Conservation (phyloP, 2,329 filamentous ascomycete species). For the Tolypocladium amazonense region DNA sequence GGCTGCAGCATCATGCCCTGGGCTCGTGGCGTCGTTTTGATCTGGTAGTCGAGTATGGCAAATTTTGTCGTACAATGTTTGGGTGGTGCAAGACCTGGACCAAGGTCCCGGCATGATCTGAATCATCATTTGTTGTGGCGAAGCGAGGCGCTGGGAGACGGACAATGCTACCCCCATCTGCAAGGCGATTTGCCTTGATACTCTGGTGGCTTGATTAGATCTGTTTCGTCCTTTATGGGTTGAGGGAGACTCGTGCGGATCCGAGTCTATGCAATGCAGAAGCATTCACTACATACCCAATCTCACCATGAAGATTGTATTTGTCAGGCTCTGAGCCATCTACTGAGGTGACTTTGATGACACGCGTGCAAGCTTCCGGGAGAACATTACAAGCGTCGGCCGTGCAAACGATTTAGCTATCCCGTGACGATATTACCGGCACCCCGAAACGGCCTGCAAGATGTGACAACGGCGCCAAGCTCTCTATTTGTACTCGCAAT, state of each 20-base stretch:
- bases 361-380: no score
- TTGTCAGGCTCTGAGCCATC: no score
- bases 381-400: no score
- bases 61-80: constrained; percentile 12
- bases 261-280: neutral
- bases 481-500: no score
- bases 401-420: no score
- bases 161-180: neutral
- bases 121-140: neutral
- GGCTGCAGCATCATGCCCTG: constrained; percentile 11
- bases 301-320: no score
- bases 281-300: no score
- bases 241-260: neutral
- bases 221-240: neutral
- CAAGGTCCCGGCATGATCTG: constrained; percentile 5
- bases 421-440: no score
- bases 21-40: constrained; percentile 12
- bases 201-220: neutral
- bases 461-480: no score
- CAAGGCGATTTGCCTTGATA: neutral
- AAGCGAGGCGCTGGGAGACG: neutral
- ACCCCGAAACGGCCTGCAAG: no score
- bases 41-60: constrained; percentile 11
- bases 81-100: constrained; percentile 11
- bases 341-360: no score